Evolutionary conservation across 73 alveolate species (phyloP).

Genomic region (Uronychia setigera): DNA sequence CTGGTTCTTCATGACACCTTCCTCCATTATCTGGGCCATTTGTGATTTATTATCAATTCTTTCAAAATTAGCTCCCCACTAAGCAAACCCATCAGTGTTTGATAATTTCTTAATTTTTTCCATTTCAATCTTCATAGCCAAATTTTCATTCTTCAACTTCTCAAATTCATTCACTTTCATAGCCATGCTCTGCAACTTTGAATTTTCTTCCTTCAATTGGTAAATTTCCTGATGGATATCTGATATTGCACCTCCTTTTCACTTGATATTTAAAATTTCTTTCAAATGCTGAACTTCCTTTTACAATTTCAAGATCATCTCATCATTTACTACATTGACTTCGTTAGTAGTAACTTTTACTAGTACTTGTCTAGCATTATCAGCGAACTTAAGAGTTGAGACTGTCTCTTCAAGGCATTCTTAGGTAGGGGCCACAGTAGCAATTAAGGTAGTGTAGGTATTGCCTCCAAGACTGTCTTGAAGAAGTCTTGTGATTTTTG

Average conservation of each 20-base stretch:
- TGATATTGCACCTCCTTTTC: constrained; percentile 48
- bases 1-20: too few species aligned
- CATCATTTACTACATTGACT: constrained; percentile 53
- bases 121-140: constrained; percentile 31
- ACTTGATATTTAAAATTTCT: constrained; percentile 37
- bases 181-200: constrained; percentile 26
- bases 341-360: constrained; percentile 41
- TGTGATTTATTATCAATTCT: too few species aligned
- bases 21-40: too few species aligned
- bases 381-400: constrained; percentile 65
- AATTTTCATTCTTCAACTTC: constrained; percentile 37
- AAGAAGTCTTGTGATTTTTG: constrained; percentile 91
- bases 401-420: constrained; percentile 52
- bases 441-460: constrained; percentile 70
- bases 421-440: constrained; percentile 69
- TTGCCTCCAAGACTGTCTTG: constrained; percentile 92
- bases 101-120: constrained; percentile 24
- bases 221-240: constrained; percentile 34
- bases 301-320: constrained; percentile 6
- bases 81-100: constrained; percentile 33
- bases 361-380: constrained; percentile 66
- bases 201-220: constrained; percentile 37
- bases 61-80: constrained; percentile 4
- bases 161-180: constrained; percentile 29
- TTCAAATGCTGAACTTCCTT: constrained; percentile 60